Base-by-base conservation (phyloP, 2,329 filamentous ascomycete genomes). In the Dactylella cylindrospora region DNA sequence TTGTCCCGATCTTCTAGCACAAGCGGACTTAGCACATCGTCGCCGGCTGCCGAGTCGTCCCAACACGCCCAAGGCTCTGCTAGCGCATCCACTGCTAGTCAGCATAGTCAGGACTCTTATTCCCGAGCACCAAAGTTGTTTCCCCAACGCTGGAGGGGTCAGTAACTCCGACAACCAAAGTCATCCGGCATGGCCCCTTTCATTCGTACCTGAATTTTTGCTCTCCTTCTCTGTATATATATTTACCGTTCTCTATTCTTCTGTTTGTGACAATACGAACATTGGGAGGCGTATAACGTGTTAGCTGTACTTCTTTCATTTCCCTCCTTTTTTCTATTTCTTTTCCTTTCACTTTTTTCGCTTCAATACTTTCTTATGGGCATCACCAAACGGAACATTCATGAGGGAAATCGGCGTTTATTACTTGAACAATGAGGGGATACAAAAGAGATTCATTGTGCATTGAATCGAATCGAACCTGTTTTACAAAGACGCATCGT, bases 1-100 rank as follows among this genome's bases (percentile, higher is more conserved):
- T 33, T 61, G n/a, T 61, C 55, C 15, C 55, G 55, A 43, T 53
- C 55, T 61, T 61, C 55, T 61, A 61, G 55, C 53, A 47, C 47
- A 25, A 61, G 55, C 41, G 47, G 47, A 39, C 32, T 38, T 8
- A 61, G 47, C 23, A 15, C 33, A n/a, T n/a, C n/a, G n/a, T n/a
- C 12, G 33, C 4, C 15, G 47, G 47, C 15, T n/a, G n/a, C n/a
- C n/a, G n/a, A n/a, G n/a, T n/a, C n/a, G n/a, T n/a, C n/a, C n/a
- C n/a, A n/a, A n/a, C 47, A 26, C 22, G 41, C 33, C 23, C 47
- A 40, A 23, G 19, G 10, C 10, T 39, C 51, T 3, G 19, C 10
- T 9, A 33, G 38, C 35, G 10, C 46, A 28, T 22, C 13, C 2
- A 26, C 19, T 29, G 15, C 26, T 39, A 7, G 19, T 5, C 32